These are phyloP conservation scores for Dactylonectria macrodidyma DNA, from an alignment of 2,329 filamentous ascomycete species.

Conservation along the genomic window DNA sequence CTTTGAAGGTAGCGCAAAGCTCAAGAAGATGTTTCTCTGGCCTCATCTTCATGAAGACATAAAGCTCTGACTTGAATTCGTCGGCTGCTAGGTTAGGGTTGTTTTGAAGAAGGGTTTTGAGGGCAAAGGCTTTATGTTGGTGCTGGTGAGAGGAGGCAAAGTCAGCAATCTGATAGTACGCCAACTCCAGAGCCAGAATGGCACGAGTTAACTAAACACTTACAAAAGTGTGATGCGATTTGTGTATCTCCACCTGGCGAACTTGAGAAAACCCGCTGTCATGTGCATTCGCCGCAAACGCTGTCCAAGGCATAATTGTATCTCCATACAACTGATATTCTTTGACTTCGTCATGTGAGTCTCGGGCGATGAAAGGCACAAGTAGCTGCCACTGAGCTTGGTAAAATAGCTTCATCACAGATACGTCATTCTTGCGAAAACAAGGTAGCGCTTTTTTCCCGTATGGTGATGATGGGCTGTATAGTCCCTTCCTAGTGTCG, in stretches of 20 bases:
- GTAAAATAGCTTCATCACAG: background rate
- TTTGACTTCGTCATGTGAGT: slow-evolving; percentile 9
- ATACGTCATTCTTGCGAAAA: background rate
- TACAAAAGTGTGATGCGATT: slow-evolving; percentile 18
- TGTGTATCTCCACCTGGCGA: slow-evolving; percentile 10
- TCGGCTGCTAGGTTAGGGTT: background rate
- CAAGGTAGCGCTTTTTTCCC: background rate
- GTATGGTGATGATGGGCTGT: background rate
- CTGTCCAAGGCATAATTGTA: slow-evolving; percentile 17
- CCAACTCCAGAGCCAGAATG: background rate
- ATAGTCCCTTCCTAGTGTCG: background rate
- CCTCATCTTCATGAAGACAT: slow-evolving; percentile 16
- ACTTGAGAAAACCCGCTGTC: slow-evolving; percentile 6
- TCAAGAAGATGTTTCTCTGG: slow-evolving; percentile 20
- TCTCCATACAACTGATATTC: slow-evolving; percentile 15
- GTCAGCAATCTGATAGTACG: background rate
- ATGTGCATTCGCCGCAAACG: background rate
- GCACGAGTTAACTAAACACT: background rate
- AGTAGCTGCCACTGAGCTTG: slow-evolving; percentile 7
- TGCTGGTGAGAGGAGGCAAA: background rate
- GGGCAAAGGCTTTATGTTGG: slow-evolving; percentile 10
- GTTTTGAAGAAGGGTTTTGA: slow-evolving; percentile 5
- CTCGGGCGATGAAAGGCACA: slow-evolving; percentile 10
- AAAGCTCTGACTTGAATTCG: slow-evolving; percentile 7
- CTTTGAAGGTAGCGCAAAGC: slow-evolving; percentile 22